Evolutionary conservation across 306 rosid genomes (phyloP), one percentile per base, ranked within the genome.

Genomic region (Cotoneaster glaucophyllus): DNA sequence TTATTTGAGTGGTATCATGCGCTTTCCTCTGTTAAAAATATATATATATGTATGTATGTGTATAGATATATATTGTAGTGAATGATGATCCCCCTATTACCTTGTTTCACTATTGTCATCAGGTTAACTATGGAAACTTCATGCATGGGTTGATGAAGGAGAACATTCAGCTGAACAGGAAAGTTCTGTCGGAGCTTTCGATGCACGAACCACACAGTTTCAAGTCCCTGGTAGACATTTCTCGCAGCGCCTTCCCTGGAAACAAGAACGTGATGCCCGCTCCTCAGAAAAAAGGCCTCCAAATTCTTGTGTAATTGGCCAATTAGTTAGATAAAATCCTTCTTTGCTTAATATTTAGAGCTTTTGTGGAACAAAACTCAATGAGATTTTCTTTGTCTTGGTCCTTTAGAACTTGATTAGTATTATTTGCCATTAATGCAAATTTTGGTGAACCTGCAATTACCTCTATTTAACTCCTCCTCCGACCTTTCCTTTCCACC

Each of bases 121-220:
- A 91, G 92, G 98, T 93, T 71, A 91, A 89, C 63, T 93, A 93
- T 57, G 98, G 98, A 8, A 91, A 91, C 84, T 93, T 93, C 77
- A 93, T 93, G 93, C 91, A 93, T 78, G 97, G 98, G 58, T 85
- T 93, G 82, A 64, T 81, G 91, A 89, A 91, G 89, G 98, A 93
- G 90, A 93, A 91, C 79, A 81, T 93, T 77, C 97, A 93, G 82
- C 97, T 93, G 21, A 93, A 93, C 81, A 83, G 98, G 78, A 93
- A 93, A 82, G 98, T 93, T 71, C 77, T 91, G 71, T 91, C 98
- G 0, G 98, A 93, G 87, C 19, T 91, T 15, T 93, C 98, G 28
- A 91, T 93, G 97, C 98, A 93, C 15, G 98, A 93, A 70, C 93
- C 98, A 19, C 78, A 88, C 52, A 91, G 90, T 84, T 89, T 91